Evolutionary conservation across 1,284 basidiomycete species (phyloP), one percentile per base, ranked within the genome.

Genomic region (Sporisorium iseilematis-ciliati): DNA sequence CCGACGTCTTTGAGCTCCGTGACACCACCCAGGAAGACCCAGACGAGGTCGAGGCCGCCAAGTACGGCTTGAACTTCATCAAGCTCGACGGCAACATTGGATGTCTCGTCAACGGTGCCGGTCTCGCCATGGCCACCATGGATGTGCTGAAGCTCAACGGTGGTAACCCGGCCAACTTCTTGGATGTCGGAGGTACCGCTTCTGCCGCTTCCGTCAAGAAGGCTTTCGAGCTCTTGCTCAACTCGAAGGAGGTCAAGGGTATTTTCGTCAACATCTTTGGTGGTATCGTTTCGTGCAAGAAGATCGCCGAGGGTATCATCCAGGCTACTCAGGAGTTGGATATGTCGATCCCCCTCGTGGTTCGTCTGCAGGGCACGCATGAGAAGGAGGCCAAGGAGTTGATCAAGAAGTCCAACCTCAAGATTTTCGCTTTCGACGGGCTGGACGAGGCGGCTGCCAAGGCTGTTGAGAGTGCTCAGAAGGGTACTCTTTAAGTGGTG

Each of bases 41-140:
- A 25, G 95, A 94, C 43, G 97, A 99, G 87, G 95, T 98, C 48
- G 87, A 93, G 92, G 87, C 87, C 10, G 86, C 85, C 65, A 84
- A 87, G 87, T 93, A 93, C 80, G 92, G 94, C 84, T 89, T 99
- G 83, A 99, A 97, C 89, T 98, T 98, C 86, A 99, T 99, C 90
- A 98, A 99, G 88, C 91, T 99, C 54, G 97, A 99, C 85, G 97
- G 97, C 41, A 93, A 91, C 87, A 92, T 99, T 75, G 97, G 97
- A 45, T 99, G 97, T 87, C 89, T 99, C 65, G 97, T 99, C 77
- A 99, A 99, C 85, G 97, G 97, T 82, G 97, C 97, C 66, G 97
- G 97, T 86, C 89, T 99, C 68, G 97, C 97, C 58, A 99, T 99
- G 97, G 97, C 97, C 31, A 99, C 97, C 58, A 99, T 99, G 95